Evolutionary conservation across 306 rosid genomes (phyloP), one percentile per base, ranked within the genome.

Genomic region (Ormosia semicastrata): DNA sequence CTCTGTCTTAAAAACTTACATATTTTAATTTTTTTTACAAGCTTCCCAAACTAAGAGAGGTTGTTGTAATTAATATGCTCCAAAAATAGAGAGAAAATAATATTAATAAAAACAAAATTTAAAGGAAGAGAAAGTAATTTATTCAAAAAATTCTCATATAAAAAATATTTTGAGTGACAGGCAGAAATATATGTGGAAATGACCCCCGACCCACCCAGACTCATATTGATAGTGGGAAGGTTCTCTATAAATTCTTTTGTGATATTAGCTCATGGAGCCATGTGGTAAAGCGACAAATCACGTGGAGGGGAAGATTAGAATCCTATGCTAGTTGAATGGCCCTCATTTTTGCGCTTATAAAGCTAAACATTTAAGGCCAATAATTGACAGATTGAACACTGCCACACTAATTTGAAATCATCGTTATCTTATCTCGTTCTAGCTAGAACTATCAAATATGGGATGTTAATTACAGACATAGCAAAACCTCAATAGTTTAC

Each of bases 261-360:
- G 85, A 68, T 78, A 68, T 70, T 82, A 66, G 57, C 40, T 53
- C 69, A 60, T 62, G 77, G 70, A 69, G 79, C 41, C 73, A 73
- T 62, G 73, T 52, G 52, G 80, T 53, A 85, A 89, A 83, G 86
- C 54, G 90, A 91, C 94, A 88, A 85, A 63, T 11, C 89, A 83
- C 89, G 94, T 89, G 92, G 86, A 0, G 83, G 50, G 69, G 78
- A 73, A 82, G 71, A 76, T 90, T 82, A 81, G 97, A 86, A 91
- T 93, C 97, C 97, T 80, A 91, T 91, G 94, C 69, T 70, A 57
- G 29, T 87, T 89, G 84, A 87, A 86, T 70, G 91, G 88, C 71
- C 88, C 85, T 82, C n/a, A 41, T 79, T 83, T 76, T 71, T 63
- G 59, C 82, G 50, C 85, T 77, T 54, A 8, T 37, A 66, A 82